Conservation (phyloP, 768 basidiomycete species). For the Omphalotus guepiniiformis region DNA sequence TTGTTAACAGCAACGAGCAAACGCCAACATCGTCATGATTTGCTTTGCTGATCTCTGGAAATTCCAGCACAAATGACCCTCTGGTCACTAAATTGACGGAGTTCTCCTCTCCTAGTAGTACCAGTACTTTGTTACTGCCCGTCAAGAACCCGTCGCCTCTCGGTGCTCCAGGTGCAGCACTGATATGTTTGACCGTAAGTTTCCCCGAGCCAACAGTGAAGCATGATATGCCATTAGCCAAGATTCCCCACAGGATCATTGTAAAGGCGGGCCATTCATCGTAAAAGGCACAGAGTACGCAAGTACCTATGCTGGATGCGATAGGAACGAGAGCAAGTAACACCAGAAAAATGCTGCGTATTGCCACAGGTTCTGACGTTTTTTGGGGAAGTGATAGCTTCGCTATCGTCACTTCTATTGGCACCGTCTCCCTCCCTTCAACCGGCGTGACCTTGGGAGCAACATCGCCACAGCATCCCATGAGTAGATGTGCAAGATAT, state of each 20-base stretch:
- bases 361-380: too few species aligned
- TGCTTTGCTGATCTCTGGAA: conserved; percentile 8
- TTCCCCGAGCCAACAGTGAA: conserved; percentile 25
- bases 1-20: conserved; percentile 22
- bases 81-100: conserved; percentile 23
- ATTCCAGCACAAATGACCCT: conserved; percentile 20
- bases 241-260: conserved; percentile 29
- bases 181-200: conserved; percentile 16
- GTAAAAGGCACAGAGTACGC: conserved; percentile 20
- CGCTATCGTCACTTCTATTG: conserved; percentile 17
- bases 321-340: conserved; percentile 23
- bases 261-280: conserved; percentile 27
- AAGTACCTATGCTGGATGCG: conserved; percentile 17
- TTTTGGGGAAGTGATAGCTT: conserved; percentile 8
- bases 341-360: conserved; percentile 14
- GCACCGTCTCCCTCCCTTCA: conserved; percentile 15
- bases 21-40: conserved; percentile 20
- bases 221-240: conserved; percentile 26
- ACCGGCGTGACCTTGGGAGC: background rate
- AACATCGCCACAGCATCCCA: conserved; percentile 16
- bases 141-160: conserved; percentile 26
- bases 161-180: conserved; percentile 15
- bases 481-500: conserved; percentile 22
- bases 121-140: conserved; percentile 16
- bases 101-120: conserved; percentile 20